Percentiles rank a stretch among this genome's conserved stretches.
Conservation (phyloP, 441 rosid species). For the Eruca vesicaria region DNA sequence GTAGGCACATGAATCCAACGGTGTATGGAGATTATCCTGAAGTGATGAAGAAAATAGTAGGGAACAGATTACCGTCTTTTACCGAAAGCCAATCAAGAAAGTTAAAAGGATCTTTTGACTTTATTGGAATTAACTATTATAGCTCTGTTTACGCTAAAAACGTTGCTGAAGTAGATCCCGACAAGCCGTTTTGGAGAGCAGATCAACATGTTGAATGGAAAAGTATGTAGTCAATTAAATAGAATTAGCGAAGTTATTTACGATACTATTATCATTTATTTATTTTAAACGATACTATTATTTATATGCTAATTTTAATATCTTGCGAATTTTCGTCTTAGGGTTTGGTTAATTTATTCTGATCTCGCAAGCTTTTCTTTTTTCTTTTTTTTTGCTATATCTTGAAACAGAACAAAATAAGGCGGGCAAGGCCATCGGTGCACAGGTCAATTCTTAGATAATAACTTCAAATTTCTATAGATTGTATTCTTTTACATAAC, state of each 20-base stretch:
- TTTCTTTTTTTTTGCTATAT: background rate
- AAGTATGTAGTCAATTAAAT: constrained; percentile 13
- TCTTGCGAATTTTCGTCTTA: background rate
- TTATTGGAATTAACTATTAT: constrained; percentile 39
- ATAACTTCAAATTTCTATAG: background rate
- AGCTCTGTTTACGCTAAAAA: constrained; percentile 33
- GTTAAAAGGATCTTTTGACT: constrained; percentile 32
- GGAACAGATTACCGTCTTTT: constrained; percentile 31
- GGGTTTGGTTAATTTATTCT: background rate
- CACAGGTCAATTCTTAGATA: constrained; percentile 5
- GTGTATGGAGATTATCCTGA: constrained; percentile 33
- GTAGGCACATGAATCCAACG: constrained; percentile 43
- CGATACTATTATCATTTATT: too few species aligned
- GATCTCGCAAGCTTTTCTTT: background rate
- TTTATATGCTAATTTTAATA: background rate
- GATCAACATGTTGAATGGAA: constrained; percentile 29
- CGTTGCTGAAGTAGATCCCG: background rate
- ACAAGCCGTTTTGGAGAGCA: constrained; percentile 3
- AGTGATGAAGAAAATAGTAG: too few species aligned
- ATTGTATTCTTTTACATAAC: background rate
- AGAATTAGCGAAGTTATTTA: background rate
- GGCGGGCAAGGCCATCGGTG: constrained; percentile 19
- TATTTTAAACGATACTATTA: background rate
- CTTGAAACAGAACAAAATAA: constrained; percentile 15
- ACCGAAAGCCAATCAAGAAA: constrained; percentile 21